Base-by-base conservation (phyloP, 139 green algal genomes). In the Pseudopediastrum boryanum region DNA sequence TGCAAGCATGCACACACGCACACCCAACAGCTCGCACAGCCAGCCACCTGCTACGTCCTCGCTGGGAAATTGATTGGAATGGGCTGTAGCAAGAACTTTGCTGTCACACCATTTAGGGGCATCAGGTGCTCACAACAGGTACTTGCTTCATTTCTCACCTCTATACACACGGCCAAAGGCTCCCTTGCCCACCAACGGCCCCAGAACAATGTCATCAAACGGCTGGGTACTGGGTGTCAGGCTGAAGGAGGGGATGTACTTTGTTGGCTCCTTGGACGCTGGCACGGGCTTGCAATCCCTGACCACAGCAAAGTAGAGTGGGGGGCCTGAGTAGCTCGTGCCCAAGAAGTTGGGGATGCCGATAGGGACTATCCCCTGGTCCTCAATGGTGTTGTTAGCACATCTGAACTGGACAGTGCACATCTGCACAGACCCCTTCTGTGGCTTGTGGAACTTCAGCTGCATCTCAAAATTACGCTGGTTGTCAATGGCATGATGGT, bases 121-220 rank as follows among this genome's bases (percentile, higher is more conserved):
- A n/a, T n/a, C n/a, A n/a, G n/a, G n/a, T n/a, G n/a, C n/a, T n/a
- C n/a, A n/a, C n/a, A n/a, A n/a, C n/a, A n/a, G n/a, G n/a, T n/a
- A n/a, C n/a, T n/a, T n/a, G n/a, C n/a, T n/a, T n/a, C n/a, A n/a
- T n/a, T n/a, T n/a, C n/a, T n/a, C n/a, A 83, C 86, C 87, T 56
- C 83, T 46, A 69, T 87, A 94, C 56, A 89, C 90, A 43, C 88
- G 48, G 2, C 90, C 90, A 66, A 90, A 94, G 1, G 84, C 75
- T 10, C 90, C 90, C 31, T 84, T 78, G 0, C 90, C 90, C 44
- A 94, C 84, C 68, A 95, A 82, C 35, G 89, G 86, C 4, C 90
- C 90, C 72, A 95, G 79, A 48, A 80, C 82, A 6, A 95, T 87
- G 56, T 95, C 92, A 9, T 68, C 68, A 46, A 90, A 88, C 13